Evolutionary conservation across 1,284 basidiomycete species (phyloP), one percentile per base, ranked within the genome.

Genomic region (Irpex sp.): DNA sequence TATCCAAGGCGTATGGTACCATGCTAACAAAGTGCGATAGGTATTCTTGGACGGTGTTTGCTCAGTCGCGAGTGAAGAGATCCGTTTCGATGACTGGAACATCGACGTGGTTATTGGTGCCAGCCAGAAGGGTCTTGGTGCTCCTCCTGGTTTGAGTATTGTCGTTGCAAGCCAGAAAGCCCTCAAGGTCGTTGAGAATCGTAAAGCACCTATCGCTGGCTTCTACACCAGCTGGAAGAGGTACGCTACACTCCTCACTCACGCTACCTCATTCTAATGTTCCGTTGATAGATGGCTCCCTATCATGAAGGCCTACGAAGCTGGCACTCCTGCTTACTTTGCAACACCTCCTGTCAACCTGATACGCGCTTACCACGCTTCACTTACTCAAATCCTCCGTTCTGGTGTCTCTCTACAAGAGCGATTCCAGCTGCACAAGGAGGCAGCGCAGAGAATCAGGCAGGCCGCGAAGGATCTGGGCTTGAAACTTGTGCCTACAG

Each of bases 281-380:
- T 31, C 46, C 43, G 57, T 33, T 33, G 1, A 1, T 6, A 90
- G 88, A 69, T 97, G 95, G 95, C 79, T 96, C 51, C 95, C 95
- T 0, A 88, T 98, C 72, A 97, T 97, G 95, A 85, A 88, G 69
- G 89, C 91, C 1, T 98, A 97, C 75, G 92, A 94, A 78, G 75
- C 76, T 61, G 89, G 89, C 62, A 76, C 76, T 8, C 78, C 92
- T 0, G 88, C 88, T 33, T 97, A 97, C 81, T 97, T 97, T 75
- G 95, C 95, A n/a, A 97, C 95, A 1, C 95, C 90, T 7, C 93
- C 94, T 11, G 93, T 96, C 66, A 97, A 98, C 79, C 87, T 98
- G 67, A 87, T 99, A 72, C 94, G 95, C 77, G 93, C 97, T 0
- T 93, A 94, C 75, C 86, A 93, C 74, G 82, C 86, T 33, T 92